These are phyloP conservation scores for Smallanthus sonchifolius DNA, from an alignment of 129 eudicot genomes.

Conservation along the genomic window DNA sequence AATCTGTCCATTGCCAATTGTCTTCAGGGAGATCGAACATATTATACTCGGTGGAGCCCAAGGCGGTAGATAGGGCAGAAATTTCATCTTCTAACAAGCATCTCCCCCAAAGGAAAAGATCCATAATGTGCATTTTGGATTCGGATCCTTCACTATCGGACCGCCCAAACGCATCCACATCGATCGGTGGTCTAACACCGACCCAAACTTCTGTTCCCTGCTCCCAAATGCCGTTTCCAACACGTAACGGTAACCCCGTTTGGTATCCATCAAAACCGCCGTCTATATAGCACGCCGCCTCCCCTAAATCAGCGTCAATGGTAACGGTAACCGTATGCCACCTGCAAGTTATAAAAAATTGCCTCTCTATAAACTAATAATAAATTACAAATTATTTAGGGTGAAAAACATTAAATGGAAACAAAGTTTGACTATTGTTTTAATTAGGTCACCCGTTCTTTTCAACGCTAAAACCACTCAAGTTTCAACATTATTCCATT, in stretches of 20 bases:
- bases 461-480: too few relatives aligned
- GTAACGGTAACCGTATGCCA: constrained; percentile 95
- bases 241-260: constrained; percentile 65
- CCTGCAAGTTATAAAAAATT: constrained; percentile 34
- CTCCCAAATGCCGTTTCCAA: constrained; percentile 75
- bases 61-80: constrained; percentile 67
- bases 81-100: constrained; percentile 90
- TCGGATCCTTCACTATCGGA: constrained; percentile 95
- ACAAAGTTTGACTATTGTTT: neutral
- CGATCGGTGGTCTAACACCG: constrained; percentile 86
- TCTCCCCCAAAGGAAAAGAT: constrained; percentile 96
- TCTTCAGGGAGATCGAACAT: constrained; percentile 77
- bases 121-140: constrained; percentile 94
- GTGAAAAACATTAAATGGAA: neutral
- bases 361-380: neutral
- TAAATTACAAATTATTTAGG: neutral
- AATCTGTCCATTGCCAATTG: constrained; percentile 96
- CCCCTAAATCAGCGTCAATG: constrained; percentile 91
- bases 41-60: constrained; percentile 67
- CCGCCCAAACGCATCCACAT: constrained; percentile 90
- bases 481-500: too few relatives aligned
- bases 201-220: constrained; percentile 94
- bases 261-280: constrained; percentile 92
- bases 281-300: constrained; percentile 87
- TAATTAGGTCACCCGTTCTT: too few relatives aligned